Conservation (phyloP, 2,329 filamentous ascomycete species). For the Cladorrhinum sp. region DNA sequence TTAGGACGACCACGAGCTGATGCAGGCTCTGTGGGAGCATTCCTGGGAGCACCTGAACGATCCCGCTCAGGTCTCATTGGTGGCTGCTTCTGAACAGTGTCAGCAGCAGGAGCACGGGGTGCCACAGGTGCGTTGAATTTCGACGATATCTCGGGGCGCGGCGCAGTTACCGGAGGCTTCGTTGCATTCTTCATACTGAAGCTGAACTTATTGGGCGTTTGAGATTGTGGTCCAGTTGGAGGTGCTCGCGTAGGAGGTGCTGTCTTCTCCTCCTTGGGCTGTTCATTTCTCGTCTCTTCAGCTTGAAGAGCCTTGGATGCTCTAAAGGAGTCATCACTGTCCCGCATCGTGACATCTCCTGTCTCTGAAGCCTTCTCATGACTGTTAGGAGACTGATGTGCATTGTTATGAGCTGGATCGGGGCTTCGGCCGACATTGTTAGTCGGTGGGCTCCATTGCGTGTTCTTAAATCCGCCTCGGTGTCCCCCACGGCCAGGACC, state of each 20-base stretch:
- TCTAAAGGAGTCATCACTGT: slow-evolving; percentile 59
- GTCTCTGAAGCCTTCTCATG: slow-evolving; percentile 30
- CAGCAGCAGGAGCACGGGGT: slow-evolving; percentile 37
- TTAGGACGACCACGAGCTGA: slow-evolving; percentile 40
- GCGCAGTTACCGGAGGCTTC: slow-evolving; percentile 54
- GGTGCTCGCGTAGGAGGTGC: slow-evolving; percentile 54
- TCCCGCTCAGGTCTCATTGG: slow-evolving; percentile 30
- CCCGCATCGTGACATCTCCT: slow-evolving; percentile 40
- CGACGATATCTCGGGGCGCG: slow-evolving; percentile 64
- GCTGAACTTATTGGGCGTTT: slow-evolving; percentile 69
- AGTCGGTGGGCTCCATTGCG: slow-evolving; percentile 64
- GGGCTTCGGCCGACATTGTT: slow-evolving; percentile 32
- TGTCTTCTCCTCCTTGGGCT: slow-evolving; percentile 50
- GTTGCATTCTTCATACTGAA: slow-evolving; percentile 84
- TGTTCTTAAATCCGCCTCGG: slow-evolving; percentile 61
- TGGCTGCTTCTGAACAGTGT: slow-evolving; percentile 34
- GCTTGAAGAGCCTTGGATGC: slow-evolving; percentile 63
- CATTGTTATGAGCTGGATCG: slow-evolving; percentile 34
- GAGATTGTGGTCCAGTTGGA: slow-evolving; percentile 52
- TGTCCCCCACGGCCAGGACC: slow-evolving; percentile 48
- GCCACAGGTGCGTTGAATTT: slow-evolving; percentile 64
- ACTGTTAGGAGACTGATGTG: slow-evolving; percentile 27
- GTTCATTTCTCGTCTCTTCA: slow-evolving; percentile 54
- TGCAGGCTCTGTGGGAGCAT: slow-evolving; percentile 46
- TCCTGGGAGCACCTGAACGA: slow-evolving; percentile 44